These are phyloP conservation scores for Ogataea thermomethanolica DNA, from an alignment of 805 yeast genomes.

Conservation along the genomic window DNA sequence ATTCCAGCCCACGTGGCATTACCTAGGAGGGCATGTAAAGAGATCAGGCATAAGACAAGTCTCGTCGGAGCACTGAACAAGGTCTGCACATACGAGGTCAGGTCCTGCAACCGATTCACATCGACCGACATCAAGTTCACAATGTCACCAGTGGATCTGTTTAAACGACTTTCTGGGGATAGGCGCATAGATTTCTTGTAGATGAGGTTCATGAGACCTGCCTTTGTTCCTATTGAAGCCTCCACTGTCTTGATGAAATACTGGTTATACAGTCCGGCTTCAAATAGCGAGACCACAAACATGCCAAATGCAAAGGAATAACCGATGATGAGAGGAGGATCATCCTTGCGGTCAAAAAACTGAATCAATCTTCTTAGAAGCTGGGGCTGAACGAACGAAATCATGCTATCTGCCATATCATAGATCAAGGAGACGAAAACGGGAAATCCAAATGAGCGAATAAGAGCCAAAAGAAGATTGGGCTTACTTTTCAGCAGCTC, in stretches of 20 bases:
- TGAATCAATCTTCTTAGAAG: conserved; percentile 47
- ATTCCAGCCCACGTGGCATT: conserved; percentile 58
- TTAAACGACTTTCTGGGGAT: conserved; percentile 61
- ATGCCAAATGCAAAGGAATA: conserved; percentile 58
- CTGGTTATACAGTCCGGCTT: conserved; percentile 65
- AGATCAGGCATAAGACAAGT: conserved; percentile 48
- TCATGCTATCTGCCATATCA: conserved; percentile 38
- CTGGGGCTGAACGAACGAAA: conserved; percentile 52
- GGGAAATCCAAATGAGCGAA: conserved; percentile 37
- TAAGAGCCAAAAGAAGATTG: conserved; percentile 33
- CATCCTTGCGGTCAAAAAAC: conserved; percentile 35
- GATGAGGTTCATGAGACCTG: conserved; percentile 63
- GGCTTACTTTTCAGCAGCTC: conserved; percentile 30
- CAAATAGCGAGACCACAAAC: conserved; percentile 57
- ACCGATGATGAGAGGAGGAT: conserved; percentile 56
- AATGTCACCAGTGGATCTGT: conserved; percentile 71
- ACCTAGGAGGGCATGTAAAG: conserved; percentile 56
- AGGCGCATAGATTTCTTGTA: conserved; percentile 67
- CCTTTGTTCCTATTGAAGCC: conserved; percentile 61
- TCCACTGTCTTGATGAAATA: conserved; percentile 56
- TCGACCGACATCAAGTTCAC: conserved; percentile 78
- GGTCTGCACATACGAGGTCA: conserved; percentile 51
- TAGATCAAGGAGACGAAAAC: conserved; percentile 34
- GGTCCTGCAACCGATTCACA: conserved; percentile 57
- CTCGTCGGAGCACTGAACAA: conserved; percentile 59